Evolutionary conservation across 148 eudicot genomes (phyloP).

Genomic region (Cornus florida): DNA sequence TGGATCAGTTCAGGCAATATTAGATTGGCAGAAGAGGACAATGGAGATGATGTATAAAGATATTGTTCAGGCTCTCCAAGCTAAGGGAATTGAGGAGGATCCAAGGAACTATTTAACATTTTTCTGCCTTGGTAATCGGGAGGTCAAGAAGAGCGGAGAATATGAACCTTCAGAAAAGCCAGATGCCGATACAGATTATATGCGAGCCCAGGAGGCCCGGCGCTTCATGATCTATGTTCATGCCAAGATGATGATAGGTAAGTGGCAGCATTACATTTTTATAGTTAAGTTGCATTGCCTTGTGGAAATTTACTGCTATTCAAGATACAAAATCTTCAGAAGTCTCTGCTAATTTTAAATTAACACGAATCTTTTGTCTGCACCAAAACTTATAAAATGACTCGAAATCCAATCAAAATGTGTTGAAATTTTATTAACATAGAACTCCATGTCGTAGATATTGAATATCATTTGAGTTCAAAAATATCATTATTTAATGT

Average conservation of each 20-base stretch:
- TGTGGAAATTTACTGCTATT: not conserved
- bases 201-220: slow-evolving; percentile 63
- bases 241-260: slow-evolving; percentile 88
- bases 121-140: slow-evolving; percentile 81
- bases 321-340: not conserved
- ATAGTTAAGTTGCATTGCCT: not conserved
- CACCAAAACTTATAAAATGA: not conserved
- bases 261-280: not conserved
- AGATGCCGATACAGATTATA: slow-evolving; percentile 55
- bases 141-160: slow-evolving; percentile 57
- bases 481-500: not conserved
- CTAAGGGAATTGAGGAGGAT: slow-evolving; percentile 64
- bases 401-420: not conserved
- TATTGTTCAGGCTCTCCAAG: slow-evolving; percentile 47
- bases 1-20: slow-evolving; percentile 73
- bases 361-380: not conserved
- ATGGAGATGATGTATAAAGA: slow-evolving; percentile 77
- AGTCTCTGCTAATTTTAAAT: not conserved
- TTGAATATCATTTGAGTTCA: not conserved
- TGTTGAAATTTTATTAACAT: not conserved
- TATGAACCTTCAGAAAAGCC: slow-evolving; percentile 68
- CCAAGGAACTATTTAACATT: slow-evolving; percentile 76
- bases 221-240: slow-evolving; percentile 89
- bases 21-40: slow-evolving; percentile 73
- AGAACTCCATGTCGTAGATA: not conserved